Base-by-base conservation (phyloP, 305 asterid genomes). In the Fraxinus sp. region DNA sequence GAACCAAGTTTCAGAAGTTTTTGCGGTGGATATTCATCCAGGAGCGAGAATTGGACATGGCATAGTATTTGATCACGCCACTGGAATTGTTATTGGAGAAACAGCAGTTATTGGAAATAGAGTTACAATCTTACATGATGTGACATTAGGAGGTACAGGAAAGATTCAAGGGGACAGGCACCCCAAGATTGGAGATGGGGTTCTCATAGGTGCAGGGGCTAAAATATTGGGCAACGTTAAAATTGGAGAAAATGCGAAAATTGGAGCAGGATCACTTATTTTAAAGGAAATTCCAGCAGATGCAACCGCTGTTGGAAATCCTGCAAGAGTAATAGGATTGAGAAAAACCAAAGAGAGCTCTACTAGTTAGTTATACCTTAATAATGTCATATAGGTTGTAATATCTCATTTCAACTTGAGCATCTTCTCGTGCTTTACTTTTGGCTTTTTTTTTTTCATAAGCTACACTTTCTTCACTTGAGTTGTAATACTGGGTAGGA, bases 21-120 rank as follows among this genome's bases (percentile, higher is more conserved):
- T 89, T 37, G 93, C 85, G 7, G 86, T 90, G 86, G 93, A 90
- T 8, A 89, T 90, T 11, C 91, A 90, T 78, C 93, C 93, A 0
- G 89, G 80, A 3, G 91, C 91, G 9, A 84, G 9, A 82, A 83
- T 90, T 0, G 93, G 93, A 80, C 78, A 68, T 1, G 90, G 92
- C 20, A 16, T 90, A 0, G 79, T 90, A 36, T 82, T 90, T 6
- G 92, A 90, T 81, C 93, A 90, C 35, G 93, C 86, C 20, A 89
- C 91, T 1, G 93, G 93, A n/a, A 68, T 89, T n/a, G 93, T 90
- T 7, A 77, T 90, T 11, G 93, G 93, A n/a, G 91, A 89, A 83
- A 90, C 92, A n/a, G 86, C 93, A 22, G 93, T 90, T 3, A 36
- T 90, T 30, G 93, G 93, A 9, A 24, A 89, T 24, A 14, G 80